These are phyloP conservation scores for Pseudogymnoascus verrucosus DNA, from an alignment of 2,329 filamentous ascomycete genomes.

Conservation along the genomic window DNA sequence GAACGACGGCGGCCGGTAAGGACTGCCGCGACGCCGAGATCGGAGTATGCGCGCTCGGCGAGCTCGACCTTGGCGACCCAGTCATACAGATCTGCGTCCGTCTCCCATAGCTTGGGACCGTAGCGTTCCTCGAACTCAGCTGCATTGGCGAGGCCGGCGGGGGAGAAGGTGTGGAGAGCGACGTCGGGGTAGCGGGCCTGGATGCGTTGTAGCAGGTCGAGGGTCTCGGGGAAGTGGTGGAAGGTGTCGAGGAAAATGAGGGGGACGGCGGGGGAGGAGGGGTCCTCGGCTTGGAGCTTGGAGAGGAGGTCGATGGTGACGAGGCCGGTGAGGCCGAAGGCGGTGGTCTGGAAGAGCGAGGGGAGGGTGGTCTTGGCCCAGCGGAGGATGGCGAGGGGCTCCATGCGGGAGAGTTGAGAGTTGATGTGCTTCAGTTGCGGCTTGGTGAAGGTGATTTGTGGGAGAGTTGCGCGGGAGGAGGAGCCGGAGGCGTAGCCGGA, in stretches of 20 bases:
- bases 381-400: slow-evolving; percentile 82
- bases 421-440: slow-evolving; percentile 88
- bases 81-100: slow-evolving; percentile 84
- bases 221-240: slow-evolving; percentile 74
- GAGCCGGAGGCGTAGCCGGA: slow-evolving; percentile 72
- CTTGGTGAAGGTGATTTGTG: slow-evolving; percentile 77
- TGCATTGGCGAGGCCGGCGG: slow-evolving; percentile 62
- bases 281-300: slow-evolving; percentile 58
- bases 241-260: slow-evolving; percentile 78
- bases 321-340: slow-evolving; percentile 73
- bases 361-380: slow-evolving; percentile 91
- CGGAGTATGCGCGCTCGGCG: slow-evolving; percentile 79
- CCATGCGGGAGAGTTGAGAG: slow-evolving; percentile 75
- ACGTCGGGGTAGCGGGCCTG: slow-evolving; percentile 68
- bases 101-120: slow-evolving; percentile 77
- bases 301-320: slow-evolving; percentile 81
- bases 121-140: slow-evolving; percentile 76
- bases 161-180: slow-evolving; percentile 83
- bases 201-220: slow-evolving; percentile 65
- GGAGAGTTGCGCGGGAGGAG: slow-evolving; percentile 54
- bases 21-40: slow-evolving; percentile 81
- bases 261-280: slow-evolving; percentile 51
- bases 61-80: slow-evolving; percentile 97
- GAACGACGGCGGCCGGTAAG: slow-evolving; percentile 86
- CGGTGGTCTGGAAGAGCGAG: slow-evolving; percentile 78